Conservation (phyloP, 768 basidiomycete genomes). For the Leucosporidium creatinivorum region DNA sequence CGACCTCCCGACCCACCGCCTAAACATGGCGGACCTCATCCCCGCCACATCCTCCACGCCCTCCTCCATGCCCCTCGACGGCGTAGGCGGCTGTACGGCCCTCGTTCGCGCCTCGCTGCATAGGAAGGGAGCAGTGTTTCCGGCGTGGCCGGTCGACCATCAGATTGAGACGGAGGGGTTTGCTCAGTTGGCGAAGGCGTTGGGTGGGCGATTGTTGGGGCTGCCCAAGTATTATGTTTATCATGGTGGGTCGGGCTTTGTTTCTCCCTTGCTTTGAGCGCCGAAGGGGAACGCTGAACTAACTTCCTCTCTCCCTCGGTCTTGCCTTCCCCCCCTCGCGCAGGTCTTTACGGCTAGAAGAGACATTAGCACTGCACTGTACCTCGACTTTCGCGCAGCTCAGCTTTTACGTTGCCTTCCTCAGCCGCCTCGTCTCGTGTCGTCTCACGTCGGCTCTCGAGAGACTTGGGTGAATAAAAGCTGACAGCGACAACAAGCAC, state of each 20-base stretch:
- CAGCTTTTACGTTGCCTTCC: too few species aligned
- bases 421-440: too few species aligned
- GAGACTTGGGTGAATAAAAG: too few species aligned
- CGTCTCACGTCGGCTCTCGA: too few species aligned
- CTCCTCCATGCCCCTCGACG: slow-evolving; percentile 22
- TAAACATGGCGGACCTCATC: slow-evolving; percentile 30
- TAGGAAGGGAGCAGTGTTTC: slow-evolving; percentile 32
- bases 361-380: too few species aligned
- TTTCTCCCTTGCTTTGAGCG: too few species aligned
- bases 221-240: slow-evolving; percentile 19
- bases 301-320: too few species aligned
- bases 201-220: slow-evolving; percentile 16
- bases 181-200: slow-evolving; percentile 25
- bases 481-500: too few species aligned
- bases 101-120: slow-evolving; percentile 32
- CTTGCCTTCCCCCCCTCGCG: too few species aligned
- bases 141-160: slow-evolving; percentile 29
- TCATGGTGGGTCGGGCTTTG: slow-evolving; percentile 20
- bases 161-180: slow-evolving; percentile 36
- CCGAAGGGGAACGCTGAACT: too few species aligned
- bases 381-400: too few species aligned
- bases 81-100: slow-evolving; percentile 30
- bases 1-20: slow-evolving; percentile 26
- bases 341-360: too few species aligned
- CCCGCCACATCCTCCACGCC: slow-evolving; percentile 1